phyloP scores from a whole-genome alignment of 2,329 filamentous ascomycete genomes.

The Biscogniauxia sp. region DNA sequence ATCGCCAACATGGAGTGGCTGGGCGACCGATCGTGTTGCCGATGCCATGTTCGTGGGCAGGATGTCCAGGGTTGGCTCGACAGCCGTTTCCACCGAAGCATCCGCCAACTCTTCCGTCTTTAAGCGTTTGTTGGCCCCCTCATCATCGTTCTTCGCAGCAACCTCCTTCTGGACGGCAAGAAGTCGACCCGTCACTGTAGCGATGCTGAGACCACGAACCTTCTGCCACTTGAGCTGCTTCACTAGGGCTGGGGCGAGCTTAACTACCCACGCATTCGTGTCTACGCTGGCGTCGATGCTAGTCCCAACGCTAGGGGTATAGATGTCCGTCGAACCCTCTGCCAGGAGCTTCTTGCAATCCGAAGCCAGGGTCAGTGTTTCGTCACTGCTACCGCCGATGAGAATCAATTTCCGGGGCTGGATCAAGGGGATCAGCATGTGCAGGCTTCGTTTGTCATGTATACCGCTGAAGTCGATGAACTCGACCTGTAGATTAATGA shows the following conservation, averaged over 20 bases:
- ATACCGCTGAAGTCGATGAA: slow-evolving; percentile 91
- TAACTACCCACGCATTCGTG: slow-evolving; percentile 95
- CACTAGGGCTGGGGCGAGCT: slow-evolving; percentile 79
- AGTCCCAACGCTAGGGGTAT: slow-evolving; percentile 73
- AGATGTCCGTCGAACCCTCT: slow-evolving; percentile 66
- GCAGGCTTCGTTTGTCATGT: slow-evolving; percentile 89
- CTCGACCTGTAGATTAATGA: slow-evolving; percentile 72
- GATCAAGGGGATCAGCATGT: slow-evolving; percentile 93
- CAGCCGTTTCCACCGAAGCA: slow-evolving; percentile 22
- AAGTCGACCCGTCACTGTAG: slow-evolving; percentile 79
- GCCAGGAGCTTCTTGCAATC: slow-evolving; percentile 72
- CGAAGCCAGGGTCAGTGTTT: slow-evolving; percentile 74
- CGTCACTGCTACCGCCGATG: slow-evolving; percentile 74
- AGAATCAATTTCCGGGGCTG: slow-evolving; percentile 92
- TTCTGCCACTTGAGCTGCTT: slow-evolving; percentile 93
- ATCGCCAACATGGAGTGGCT: slow-evolving; percentile 93
- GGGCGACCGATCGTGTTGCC: slow-evolving; percentile 72
- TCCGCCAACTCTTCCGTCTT: slow-evolving; percentile 40
- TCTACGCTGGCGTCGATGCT: slow-evolving; percentile 89
- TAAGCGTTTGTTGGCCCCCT: slow-evolving; percentile 46
- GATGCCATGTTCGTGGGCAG: slow-evolving; percentile 62
- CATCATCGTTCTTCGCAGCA: slow-evolving; percentile 50
- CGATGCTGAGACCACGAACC: slow-evolving; percentile 83
- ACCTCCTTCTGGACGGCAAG: slow-evolving; percentile 37
- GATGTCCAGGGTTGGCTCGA: slow-evolving; percentile 52